These are phyloP conservation scores for Wickerhamomyces rabaulensis DNA, from an alignment of 805 yeast species.

Conservation along the genomic window DNA sequence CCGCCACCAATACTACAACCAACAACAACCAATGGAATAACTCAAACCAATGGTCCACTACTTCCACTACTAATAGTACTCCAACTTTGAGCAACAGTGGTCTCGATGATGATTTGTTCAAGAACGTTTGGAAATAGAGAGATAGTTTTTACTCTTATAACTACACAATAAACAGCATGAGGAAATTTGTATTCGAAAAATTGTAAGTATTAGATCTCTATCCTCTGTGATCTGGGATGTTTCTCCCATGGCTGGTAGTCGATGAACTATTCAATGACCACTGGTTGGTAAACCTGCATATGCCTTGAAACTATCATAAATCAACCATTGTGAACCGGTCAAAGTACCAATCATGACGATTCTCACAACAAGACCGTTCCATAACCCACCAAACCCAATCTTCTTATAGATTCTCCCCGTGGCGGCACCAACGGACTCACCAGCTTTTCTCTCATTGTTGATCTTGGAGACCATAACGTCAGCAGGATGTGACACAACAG, in stretches of 20 bases:
- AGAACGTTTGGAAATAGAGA: slow-evolving; percentile 56
- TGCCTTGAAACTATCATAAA: slow-evolving; percentile 96
- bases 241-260: too few relatives aligned
- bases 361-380: slow-evolving; percentile 95
- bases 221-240: too few relatives aligned
- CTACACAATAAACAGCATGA: background rate
- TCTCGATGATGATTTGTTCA: slow-evolving; percentile 61
- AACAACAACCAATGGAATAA: slow-evolving; percentile 31
- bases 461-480: slow-evolving; percentile 96
- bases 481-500: slow-evolving; percentile 96
- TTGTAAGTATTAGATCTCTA: background rate
- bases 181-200: background rate
- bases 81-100: slow-evolving; percentile 10
- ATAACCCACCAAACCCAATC: slow-evolving; percentile 86
- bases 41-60: slow-evolving; percentile 20
- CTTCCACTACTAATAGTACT: slow-evolving; percentile 5
- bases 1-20: slow-evolving; percentile 19
- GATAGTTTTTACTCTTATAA: background rate
- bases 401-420: slow-evolving; percentile 67
- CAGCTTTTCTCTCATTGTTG: slow-evolving; percentile 62
- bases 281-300: slow-evolving; percentile 92
- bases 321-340: slow-evolving; percentile 95
- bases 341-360: slow-evolving; percentile 96
- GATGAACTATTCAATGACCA: slow-evolving; percentile 25
- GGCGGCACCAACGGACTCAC: slow-evolving; percentile 64